These are phyloP conservation scores for Aegilops sharonensis DNA, from an alignment of 176 grass and related monocot genomes.

Conservation along the genomic window DNA sequence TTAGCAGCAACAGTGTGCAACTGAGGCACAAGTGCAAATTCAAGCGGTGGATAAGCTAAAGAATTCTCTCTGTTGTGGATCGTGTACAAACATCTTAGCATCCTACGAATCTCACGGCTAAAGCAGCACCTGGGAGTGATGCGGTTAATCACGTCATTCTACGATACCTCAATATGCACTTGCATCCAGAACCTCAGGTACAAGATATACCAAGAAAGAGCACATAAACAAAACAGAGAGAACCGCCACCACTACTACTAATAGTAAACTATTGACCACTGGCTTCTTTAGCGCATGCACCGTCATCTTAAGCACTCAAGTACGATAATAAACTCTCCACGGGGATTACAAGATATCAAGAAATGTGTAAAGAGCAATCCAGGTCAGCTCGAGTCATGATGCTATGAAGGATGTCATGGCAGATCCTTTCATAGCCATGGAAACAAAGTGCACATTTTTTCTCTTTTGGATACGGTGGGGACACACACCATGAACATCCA, in stretches of 20 bases:
- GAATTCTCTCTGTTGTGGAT: not conserved
- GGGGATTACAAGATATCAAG: not conserved
- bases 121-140: not conserved
- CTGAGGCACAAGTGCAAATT: not conserved
- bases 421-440: not conserved
- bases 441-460: not conserved
- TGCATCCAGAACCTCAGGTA: not conserved
- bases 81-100: not conserved
- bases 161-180: not conserved
- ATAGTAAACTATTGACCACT: not conserved
- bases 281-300: not conserved
- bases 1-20: too few species aligned
- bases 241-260: not conserved
- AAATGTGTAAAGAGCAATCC: not conserved
- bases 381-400: not conserved
- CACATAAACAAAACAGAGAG: not conserved
- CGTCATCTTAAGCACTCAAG: not conserved
- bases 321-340: conserved; percentile 1
- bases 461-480: not conserved
- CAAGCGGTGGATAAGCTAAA: not conserved
- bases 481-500: not conserved
- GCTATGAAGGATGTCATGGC: not conserved
- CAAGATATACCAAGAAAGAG: conserved; percentile 6
- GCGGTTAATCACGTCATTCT: not conserved
- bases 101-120: not conserved